Evolutionary conservation across 2,329 filamentous ascomycete species (phyloP), one percentile per base, ranked within the genome.

Genomic region (Escovopsis sp.): DNA sequence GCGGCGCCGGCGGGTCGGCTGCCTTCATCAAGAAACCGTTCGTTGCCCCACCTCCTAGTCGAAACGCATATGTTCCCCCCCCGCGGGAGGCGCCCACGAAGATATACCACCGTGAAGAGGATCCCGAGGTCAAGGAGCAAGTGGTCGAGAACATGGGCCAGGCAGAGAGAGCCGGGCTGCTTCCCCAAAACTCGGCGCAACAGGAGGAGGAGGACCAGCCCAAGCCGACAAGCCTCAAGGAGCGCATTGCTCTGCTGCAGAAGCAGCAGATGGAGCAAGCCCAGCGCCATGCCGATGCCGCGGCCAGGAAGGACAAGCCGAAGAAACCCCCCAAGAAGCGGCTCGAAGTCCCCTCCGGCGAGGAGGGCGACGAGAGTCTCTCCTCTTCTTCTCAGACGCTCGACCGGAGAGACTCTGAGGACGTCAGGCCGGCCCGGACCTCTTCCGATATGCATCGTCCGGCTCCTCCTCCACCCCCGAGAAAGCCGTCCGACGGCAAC

Each of bases 11-110:
- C n/a, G 48, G 75, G 45, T 26, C 36, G 28, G 71, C 72, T 48
- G 72, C 72, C 42, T 96, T 96, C 56, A 80, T 98, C 62, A 95
- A 89, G 71, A 96, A 96, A 63, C 87, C 89, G 0, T 98, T 95
- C 55, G 88, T 98, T 44, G 85, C 91, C 4, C 87, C 91, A 41
- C 91, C 91, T 15, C 91, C 91, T 1, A 94, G 87, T 60, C 82
- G 86, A 51, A 82, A 95, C 65, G 83, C 89, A 23, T 98, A 85
- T 55, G 73, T 98, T 9, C 85, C 91, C 23, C 80, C 84, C 4
- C 70, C 73, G 28, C 76, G 80, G 19, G 82, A 91, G 48, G 64
- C 73, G 12, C 79, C 82, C 5, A 72, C 80, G 39, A 93, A 82
- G 64, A 61, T 87, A 19, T 94, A 95, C 58, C 77, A 80, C 43